Evolutionary conservation across 768 basidiomycete genomes (phyloP).

Genomic region (Trichaptum fuscoviolaceum): DNA sequence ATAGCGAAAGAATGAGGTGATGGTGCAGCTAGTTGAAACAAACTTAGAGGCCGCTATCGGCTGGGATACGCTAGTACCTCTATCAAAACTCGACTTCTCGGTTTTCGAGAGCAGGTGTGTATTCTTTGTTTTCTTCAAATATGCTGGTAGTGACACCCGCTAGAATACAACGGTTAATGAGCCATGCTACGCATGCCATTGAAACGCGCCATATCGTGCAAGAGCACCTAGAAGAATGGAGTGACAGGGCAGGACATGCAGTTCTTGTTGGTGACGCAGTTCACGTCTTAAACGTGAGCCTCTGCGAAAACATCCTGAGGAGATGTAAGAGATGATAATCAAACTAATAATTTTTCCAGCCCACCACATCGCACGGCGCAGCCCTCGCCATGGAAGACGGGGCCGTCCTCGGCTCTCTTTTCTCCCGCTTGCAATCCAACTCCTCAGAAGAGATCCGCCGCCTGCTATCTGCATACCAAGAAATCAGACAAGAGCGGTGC

Average conservation of each 20-base stretch:
- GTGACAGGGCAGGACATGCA: not conserved
- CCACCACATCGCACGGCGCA: slow-evolving; percentile 45
- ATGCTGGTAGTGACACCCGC: not conserved
- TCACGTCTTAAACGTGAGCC: not conserved
- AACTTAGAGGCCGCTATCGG: not conserved
- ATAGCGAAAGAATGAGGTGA: not conserved
- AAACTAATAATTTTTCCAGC: slow-evolving; percentile 27
- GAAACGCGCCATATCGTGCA: not conserved
- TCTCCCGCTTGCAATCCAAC: slow-evolving; percentile 41
- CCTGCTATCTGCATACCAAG: slow-evolving; percentile 51
- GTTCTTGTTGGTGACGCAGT: not conserved
- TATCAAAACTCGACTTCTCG: not conserved
- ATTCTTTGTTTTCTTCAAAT: not conserved
- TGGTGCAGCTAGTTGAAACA: not conserved
- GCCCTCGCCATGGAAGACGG: slow-evolving; percentile 59
- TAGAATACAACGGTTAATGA: not conserved
- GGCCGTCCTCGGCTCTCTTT: slow-evolving; percentile 53
- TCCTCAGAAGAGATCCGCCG: slow-evolving; percentile 39
- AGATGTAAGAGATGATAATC: too few relatives aligned
- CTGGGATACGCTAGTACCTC: not conserved
- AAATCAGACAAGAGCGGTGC: slow-evolving; percentile 48
- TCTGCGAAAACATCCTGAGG: not conserved
- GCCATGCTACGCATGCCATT: not conserved
- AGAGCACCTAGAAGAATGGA: not conserved
- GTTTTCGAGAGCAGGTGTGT: not conserved